These are phyloP conservation scores for Liriodendron chinense DNA, from an alignment of 164 flowering plant species.

Conservation along the genomic window DNA sequence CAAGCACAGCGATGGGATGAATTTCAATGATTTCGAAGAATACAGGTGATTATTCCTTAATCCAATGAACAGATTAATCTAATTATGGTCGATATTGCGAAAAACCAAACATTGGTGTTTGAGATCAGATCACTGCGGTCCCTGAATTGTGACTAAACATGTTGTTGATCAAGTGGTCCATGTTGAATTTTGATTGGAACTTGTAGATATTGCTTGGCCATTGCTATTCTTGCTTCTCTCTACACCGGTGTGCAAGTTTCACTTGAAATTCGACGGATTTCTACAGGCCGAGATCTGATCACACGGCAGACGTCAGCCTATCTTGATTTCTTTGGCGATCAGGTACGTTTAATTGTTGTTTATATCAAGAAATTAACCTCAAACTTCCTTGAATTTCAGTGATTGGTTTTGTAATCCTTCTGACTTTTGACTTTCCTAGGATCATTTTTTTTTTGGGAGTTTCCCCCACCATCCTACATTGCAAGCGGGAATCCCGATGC, in stretches of 20 bases:
- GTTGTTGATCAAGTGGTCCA: not conserved
- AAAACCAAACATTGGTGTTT: not conserved
- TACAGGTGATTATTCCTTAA: constrained; percentile 42
- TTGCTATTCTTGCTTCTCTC: constrained; percentile 55
- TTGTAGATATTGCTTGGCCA: constrained; percentile 62
- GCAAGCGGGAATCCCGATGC: too few relatives aligned
- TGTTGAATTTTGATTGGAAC: not conserved
- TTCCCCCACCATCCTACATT: too few relatives aligned
- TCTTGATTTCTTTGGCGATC: constrained; percentile 74
- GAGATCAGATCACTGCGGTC: not conserved
- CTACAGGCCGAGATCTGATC: constrained; percentile 39
- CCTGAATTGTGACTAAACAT: not conserved
- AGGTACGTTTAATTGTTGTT: constrained; percentile 37
- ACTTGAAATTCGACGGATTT: constrained; percentile 44
- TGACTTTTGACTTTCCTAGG: too few relatives aligned
- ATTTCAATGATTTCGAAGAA: constrained; percentile 68
- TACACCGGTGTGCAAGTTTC: constrained; percentile 51
- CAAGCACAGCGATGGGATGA: constrained; percentile 58
- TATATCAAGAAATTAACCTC: too few relatives aligned
- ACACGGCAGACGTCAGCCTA: constrained; percentile 19
- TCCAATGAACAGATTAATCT: not conserved
- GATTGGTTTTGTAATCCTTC: too few relatives aligned
- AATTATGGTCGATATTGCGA: not conserved
- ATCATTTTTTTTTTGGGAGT: too few relatives aligned
- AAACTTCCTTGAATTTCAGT: too few relatives aligned